phyloP scores from a whole-genome alignment of 768 basidiomycete species.

The Gelatoporia subvermispora region DNA sequence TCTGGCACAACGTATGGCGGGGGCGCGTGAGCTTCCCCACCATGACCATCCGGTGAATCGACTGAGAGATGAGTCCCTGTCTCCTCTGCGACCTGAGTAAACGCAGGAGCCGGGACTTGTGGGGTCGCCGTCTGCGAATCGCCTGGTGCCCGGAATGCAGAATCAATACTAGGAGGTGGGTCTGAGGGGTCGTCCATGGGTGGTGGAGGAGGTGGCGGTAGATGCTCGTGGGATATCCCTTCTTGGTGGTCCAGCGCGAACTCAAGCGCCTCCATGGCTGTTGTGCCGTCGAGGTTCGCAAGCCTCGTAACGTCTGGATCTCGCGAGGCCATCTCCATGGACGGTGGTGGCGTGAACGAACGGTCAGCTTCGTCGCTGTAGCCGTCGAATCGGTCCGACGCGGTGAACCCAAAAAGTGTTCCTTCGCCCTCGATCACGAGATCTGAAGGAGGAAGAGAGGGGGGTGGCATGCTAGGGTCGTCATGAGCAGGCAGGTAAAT shows the following conservation, averaged over 20 bases:
- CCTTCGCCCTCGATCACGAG: slow-evolving; percentile 67
- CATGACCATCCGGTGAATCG: slow-evolving; percentile 4
- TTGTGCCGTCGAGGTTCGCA: slow-evolving; percentile 50
- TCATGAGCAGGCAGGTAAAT: slow-evolving; percentile 54
- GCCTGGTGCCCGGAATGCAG: slow-evolving; percentile 44
- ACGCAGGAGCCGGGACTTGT: slow-evolving; percentile 11
- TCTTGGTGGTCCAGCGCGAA: slow-evolving; percentile 38
- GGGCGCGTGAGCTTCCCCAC: slow-evolving; percentile 51
- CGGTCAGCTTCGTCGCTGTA: slow-evolving; percentile 62
- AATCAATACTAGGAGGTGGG: slow-evolving; percentile 86
- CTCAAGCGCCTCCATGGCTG: slow-evolving; percentile 52
- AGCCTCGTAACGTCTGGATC: slow-evolving; percentile 70
- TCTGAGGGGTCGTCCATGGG: slow-evolving; percentile 85
- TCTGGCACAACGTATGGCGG: slow-evolving; percentile 71
- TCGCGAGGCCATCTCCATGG: slow-evolving; percentile 66
- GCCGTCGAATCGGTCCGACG: slow-evolving; percentile 77
- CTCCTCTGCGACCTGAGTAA: slow-evolving; percentile 8
- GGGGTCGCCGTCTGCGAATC: slow-evolving; percentile 18
- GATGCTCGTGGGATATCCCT: slow-evolving; percentile 25
- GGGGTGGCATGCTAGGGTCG: slow-evolving; percentile 31
- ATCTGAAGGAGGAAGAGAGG: slow-evolving; percentile 25
- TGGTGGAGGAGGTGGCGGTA: slow-evolving; percentile 72
- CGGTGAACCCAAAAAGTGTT: slow-evolving; percentile 65
- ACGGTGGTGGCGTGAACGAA: slow-evolving; percentile 66
- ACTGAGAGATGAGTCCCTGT: slow-evolving; percentile 2